phyloP scores from a whole-genome alignment of 352 stramenopile genomes.

The Phytophthora capsici region DNA sequence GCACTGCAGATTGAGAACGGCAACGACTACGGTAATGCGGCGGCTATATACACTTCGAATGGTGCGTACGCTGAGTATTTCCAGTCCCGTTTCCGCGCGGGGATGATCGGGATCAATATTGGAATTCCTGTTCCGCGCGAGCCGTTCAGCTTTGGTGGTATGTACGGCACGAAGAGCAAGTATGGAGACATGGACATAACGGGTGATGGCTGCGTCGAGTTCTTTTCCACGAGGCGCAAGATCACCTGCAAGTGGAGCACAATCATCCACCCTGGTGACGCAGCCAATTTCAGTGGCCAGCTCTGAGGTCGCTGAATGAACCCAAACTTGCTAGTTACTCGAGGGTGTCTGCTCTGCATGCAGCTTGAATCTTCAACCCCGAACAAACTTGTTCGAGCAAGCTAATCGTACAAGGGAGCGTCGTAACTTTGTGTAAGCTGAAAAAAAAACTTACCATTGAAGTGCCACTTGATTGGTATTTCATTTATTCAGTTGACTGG shows the following conservation, averaged over 20 bases:
- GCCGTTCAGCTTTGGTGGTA: slow-evolving; percentile 96
- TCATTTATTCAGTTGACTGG: no score
- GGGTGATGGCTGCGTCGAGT: slow-evolving; percentile 96
- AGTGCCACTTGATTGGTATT: no score
- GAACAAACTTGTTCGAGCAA: no score
- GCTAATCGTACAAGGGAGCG: no score
- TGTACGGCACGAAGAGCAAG: slow-evolving; percentile 97
- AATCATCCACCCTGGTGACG: slow-evolving; percentile 49
- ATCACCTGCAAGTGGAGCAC: slow-evolving; percentile 96
- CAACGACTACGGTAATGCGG: slow-evolving; percentile 98
- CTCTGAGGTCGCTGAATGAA: slow-evolving; percentile 37
- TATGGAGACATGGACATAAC: slow-evolving; percentile 99
- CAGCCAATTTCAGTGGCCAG: slow-evolving; percentile 77
- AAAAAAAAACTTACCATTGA: no score
- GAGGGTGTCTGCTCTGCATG: no score
- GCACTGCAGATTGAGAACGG: slow-evolving; percentile 96
- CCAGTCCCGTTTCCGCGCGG: slow-evolving; percentile 89
- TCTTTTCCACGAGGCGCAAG: slow-evolving; percentile 98
- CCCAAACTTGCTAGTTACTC: neutral
- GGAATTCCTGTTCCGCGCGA: slow-evolving; percentile 95
- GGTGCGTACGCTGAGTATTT: slow-evolving; percentile 95
- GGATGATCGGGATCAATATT: slow-evolving; percentile 98
- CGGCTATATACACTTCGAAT: slow-evolving; percentile 96
- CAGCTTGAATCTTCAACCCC: no score
- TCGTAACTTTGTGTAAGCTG: no score